Conservation (phyloP, 2,329 filamentous ascomycete species). For the Ascochyta koolunga region DNA sequence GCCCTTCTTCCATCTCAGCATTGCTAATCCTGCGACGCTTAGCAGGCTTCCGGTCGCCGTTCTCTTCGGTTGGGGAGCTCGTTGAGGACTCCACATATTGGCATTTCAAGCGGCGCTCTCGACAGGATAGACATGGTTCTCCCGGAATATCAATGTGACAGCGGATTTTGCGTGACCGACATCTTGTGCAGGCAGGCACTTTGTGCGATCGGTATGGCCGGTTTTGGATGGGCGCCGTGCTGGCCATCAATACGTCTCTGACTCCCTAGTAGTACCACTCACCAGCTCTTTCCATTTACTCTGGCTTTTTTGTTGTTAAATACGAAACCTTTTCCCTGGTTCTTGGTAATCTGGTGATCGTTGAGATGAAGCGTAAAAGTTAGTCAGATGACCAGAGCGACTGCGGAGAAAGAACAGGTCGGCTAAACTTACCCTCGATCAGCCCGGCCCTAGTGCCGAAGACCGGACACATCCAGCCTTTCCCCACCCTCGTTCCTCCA, state of each 20-base stretch:
- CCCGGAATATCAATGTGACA: conserved; percentile 50
- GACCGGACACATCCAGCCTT: neutral
- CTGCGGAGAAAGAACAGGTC: neutral
- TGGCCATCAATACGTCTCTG: conserved; percentile 36
- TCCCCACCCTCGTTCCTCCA: neutral
- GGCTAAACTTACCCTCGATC: conserved; percentile 7
- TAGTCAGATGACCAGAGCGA: conserved; percentile 14
- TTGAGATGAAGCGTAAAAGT: conserved; percentile 14
- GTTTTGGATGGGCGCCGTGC: conserved; percentile 40
- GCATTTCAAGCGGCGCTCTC: conserved; percentile 46
- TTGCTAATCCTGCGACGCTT: conserved; percentile 40
- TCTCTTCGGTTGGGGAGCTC: conserved; percentile 32
- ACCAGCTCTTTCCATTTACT: conserved; percentile 2
- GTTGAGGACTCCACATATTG: conserved; percentile 41
- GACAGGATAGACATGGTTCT: conserved; percentile 49
- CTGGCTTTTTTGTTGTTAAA: neutral
- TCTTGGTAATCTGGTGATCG: neutral
- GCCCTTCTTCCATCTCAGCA: conserved; percentile 24
- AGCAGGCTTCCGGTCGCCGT: conserved; percentile 25
- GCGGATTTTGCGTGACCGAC: conserved; percentile 50
- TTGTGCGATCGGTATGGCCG: conserved; percentile 53
- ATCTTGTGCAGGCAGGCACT: conserved; percentile 50
- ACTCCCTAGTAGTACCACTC: neutral
- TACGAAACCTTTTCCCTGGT: neutral
- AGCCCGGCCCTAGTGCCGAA: neutral